A percentile compares a stretch with the other conserved stretches of the same genome.
phyloP scores from a whole-genome alignment of 1,284 basidiomycete genomes.

The Earliella scabrosa region DNA sequence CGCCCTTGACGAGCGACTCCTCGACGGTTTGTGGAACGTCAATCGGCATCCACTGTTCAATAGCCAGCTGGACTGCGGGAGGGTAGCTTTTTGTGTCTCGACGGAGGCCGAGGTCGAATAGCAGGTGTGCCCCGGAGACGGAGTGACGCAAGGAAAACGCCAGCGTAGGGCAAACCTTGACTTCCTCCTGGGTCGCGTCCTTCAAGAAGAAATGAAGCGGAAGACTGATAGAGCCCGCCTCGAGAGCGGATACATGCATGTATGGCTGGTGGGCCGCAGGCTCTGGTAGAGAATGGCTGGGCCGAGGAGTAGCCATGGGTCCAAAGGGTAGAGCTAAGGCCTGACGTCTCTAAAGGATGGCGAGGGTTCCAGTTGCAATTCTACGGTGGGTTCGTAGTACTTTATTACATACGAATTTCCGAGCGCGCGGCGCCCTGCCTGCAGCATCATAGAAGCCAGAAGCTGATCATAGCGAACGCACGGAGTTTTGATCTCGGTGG shows the following conservation, averaged over 20 bases:
- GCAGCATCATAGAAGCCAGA: too few relatives aligned
- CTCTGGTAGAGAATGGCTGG: too few relatives aligned
- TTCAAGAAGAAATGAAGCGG: slow-evolving; percentile 41
- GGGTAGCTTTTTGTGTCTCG: slow-evolving; percentile 40
- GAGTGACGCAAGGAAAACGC: slow-evolving; percentile 54
- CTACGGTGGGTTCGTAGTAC: too few relatives aligned
- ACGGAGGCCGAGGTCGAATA: slow-evolving; percentile 58
- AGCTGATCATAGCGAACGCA: too few relatives aligned
- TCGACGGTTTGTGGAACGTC: slow-evolving; percentile 45
- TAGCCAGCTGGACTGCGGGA: slow-evolving; percentile 29
- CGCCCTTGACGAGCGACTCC: slow-evolving; percentile 54
- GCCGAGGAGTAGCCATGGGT: too few relatives aligned
- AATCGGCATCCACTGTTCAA: slow-evolving; percentile 35
- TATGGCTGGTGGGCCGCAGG: slow-evolving; percentile 45
- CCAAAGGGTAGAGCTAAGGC: too few relatives aligned
- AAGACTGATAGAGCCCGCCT: slow-evolving; percentile 48
- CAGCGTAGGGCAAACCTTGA: slow-evolving; percentile 42
- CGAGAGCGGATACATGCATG: slow-evolving; percentile 53
- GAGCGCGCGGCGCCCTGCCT: too few relatives aligned
- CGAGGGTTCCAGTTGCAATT: too few relatives aligned
- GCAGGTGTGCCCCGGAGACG: slow-evolving; percentile 39
- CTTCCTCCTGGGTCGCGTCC: slow-evolving; percentile 32
- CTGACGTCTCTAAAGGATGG: too few relatives aligned
- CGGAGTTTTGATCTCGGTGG: too few relatives aligned
- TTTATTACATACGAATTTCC: too few relatives aligned